Evolutionary conservation across 352 stramenopile genomes (phyloP).

Genomic region (Phytophthora pistaciae): DNA sequence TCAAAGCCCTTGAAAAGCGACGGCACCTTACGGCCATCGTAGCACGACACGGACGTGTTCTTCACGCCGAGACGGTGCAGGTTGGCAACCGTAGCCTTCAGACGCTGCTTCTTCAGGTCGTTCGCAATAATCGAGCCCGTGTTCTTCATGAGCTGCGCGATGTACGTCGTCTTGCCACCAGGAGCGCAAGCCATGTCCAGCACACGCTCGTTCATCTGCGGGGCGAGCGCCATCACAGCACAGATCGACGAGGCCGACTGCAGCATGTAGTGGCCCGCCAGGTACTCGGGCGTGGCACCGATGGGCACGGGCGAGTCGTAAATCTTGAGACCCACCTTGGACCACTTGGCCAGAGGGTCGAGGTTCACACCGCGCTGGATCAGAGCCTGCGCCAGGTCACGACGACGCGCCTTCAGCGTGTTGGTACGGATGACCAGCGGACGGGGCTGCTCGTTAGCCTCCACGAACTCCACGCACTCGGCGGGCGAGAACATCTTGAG

Average conservation of each 20-base stretch:
- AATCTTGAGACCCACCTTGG: constrained; percentile 99
- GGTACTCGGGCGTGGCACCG: constrained; percentile 99
- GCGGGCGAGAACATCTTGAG: constrained; percentile 98
- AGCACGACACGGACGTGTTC: constrained; percentile 98
- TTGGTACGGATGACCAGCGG: constrained; percentile 99
- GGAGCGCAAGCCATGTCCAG: constrained; percentile 99
- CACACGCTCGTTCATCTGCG: constrained; percentile 97
- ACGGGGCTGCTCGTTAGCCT: constrained; percentile 97
- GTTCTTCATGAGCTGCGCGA: constrained; percentile 99
- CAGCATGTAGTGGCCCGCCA: constrained; percentile 99
- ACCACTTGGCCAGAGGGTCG: constrained; percentile 99
- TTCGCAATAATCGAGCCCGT: constrained; percentile 99
- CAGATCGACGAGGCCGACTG: constrained; percentile 99
- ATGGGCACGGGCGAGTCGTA: constrained; percentile 98
- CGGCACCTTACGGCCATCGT: constrained; percentile 96
- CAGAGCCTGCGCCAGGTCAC: constrained; percentile 98
- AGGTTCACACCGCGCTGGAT: constrained; percentile 99
- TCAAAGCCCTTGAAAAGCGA: constrained; percentile 97
- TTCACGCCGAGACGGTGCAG: constrained; percentile 98
- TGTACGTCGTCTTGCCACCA: constrained; percentile 99
- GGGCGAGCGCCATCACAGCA: constrained; percentile 97
- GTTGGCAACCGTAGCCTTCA: constrained; percentile 98
- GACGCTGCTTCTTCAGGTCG: constrained; percentile 98
- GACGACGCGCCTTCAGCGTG: constrained; percentile 98
- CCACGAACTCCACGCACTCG: constrained; percentile 99